Conservation (phyloP, 2,329 filamentous ascomycete genomes). For the Aspergillus pseudoterreus region DNA sequence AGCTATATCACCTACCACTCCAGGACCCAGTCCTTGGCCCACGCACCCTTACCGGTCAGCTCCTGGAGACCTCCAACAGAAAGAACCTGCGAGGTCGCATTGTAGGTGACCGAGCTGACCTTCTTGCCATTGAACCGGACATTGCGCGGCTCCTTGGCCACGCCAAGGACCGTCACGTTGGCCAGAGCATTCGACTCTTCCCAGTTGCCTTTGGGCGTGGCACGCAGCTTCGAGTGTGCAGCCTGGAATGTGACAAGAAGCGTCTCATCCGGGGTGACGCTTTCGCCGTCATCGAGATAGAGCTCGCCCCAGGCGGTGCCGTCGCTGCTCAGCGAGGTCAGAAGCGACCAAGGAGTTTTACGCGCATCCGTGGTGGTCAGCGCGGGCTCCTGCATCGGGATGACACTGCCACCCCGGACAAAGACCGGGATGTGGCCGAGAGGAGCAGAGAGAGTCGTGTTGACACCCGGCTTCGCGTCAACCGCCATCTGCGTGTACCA, state of each 20-base stretch:
- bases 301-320: constrained; percentile 59
- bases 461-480: constrained; percentile 50
- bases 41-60: constrained; percentile 54
- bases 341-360: constrained; percentile 62
- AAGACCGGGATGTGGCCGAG: constrained; percentile 69
- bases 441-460: constrained; percentile 59
- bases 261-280: constrained; percentile 53
- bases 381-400: constrained; percentile 66
- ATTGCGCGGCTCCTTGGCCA: constrained; percentile 36
- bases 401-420: constrained; percentile 63
- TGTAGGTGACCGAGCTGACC: constrained; percentile 50
- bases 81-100: constrained; percentile 47
- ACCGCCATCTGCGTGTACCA: constrained; percentile 67
- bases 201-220: constrained; percentile 50
- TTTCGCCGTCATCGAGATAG: constrained; percentile 74
- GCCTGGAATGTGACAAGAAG: constrained; percentile 47
- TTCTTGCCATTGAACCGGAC: constrained; percentile 52
- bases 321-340: constrained; percentile 58
- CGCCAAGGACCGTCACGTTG: constrained; percentile 62
- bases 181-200: constrained; percentile 56
- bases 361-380: constrained; percentile 64
- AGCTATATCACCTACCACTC: constrained; percentile 42
- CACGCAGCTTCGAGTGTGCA: constrained; percentile 43
- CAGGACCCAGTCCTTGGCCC: constrained; percentile 55
- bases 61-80: constrained; percentile 49